A percentile compares a stretch with the other conserved stretches of the same genome.
Conservation (phyloP, 2,329 filamentous ascomycete species). For the Aspergillus hortae region DNA sequence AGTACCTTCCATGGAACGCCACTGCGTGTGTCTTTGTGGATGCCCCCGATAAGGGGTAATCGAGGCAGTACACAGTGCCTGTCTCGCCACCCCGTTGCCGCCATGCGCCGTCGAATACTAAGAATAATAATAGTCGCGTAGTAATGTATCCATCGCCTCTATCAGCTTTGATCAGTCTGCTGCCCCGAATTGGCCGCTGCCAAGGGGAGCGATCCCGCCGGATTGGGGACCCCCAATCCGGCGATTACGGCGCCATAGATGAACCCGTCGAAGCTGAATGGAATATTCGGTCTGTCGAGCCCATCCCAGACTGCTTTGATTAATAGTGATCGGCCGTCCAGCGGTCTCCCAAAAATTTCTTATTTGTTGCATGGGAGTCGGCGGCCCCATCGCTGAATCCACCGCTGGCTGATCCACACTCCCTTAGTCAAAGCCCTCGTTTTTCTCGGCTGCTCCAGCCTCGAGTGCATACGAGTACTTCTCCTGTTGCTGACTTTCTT, state of each 20-base stretch:
- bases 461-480: neutral
- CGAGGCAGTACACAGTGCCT: neutral
- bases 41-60: neutral
- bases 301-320: neutral
- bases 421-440: neutral
- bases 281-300: neutral
- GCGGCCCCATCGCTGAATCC: no score
- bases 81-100: neutral
- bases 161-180: neutral
- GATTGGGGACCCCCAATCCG: neutral
- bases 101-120: no score
- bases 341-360: neutral
- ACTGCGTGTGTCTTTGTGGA: neutral
- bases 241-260: neutral
- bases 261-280: neutral
- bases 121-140: no score
- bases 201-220: neutral
- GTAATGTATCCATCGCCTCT: neutral
- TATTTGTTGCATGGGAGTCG: no score
- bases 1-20: neutral
- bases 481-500: neutral
- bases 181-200: neutral
- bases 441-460: neutral
- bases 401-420: neutral
- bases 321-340: neutral